Evolutionary conservation across 2,329 filamentous ascomycete genomes (phyloP).

Genomic region (Clonostachys rhizophaga): DNA sequence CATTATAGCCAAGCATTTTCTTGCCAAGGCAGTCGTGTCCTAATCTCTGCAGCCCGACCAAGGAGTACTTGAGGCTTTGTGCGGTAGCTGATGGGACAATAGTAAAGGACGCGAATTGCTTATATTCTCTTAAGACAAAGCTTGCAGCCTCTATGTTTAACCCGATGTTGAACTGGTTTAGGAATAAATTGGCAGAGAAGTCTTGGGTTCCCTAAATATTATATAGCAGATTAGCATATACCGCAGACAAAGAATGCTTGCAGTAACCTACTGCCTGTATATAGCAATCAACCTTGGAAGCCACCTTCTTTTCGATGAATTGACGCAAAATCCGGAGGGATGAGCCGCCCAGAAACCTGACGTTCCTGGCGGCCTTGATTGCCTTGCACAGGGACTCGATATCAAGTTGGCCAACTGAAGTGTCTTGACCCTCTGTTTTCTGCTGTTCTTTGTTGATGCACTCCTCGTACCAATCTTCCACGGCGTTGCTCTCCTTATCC

Average conservation of each 20-base stretch:
- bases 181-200: background rate
- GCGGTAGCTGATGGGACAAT: slow-evolving; percentile 13
- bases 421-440: background rate
- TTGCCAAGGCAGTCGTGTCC: slow-evolving; percentile 9
- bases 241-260: background rate
- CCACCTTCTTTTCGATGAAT: background rate
- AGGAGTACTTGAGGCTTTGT: slow-evolving; percentile 11
- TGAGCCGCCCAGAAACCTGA: background rate
- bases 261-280: background rate
- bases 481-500: too few relatives aligned
- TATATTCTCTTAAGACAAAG: background rate
- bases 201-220: background rate
- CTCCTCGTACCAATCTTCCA: slow-evolving; percentile 7
- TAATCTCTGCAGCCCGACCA: slow-evolving; percentile 5
- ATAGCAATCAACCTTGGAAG: background rate
- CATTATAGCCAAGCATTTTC: slow-evolving; percentile 14
- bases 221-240: too few relatives aligned
- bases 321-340: background rate
- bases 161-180: background rate
- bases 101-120: background rate
- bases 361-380: background rate
- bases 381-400: background rate
- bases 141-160: background rate
- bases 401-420: background rate
- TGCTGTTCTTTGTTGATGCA: slow-evolving; percentile 4